Base-by-base conservation (phyloP, 1,139 yeast genomes). In the Magnusiomyces clavatus region DNA sequence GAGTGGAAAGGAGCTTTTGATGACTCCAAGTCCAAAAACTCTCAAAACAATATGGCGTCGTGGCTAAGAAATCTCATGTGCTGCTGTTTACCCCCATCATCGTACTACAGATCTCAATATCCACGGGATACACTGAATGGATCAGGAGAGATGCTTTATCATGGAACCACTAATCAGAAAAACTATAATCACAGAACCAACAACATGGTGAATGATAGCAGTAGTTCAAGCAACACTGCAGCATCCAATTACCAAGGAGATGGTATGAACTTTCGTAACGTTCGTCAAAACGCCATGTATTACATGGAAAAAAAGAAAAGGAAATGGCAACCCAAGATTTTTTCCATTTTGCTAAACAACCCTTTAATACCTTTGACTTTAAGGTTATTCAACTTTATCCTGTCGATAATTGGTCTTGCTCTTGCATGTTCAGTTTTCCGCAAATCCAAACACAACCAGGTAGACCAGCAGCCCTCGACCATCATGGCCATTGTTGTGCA, bases 401-500 rank as follows among this genome's bases (percentile, higher is more conserved):
- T 65, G 3, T 64, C 68, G 1, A 57, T 61, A 6, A 56, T 57
- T 24, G 68, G 68, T 0, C 54, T 65, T 47, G 66, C 63, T 1
- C 53, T 65, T 14, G 66, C 68, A 1, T 46, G 48, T 17, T 46
- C 48, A 8, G 17, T 46, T 31, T 57, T 59, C 50, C 56, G 59
- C 43, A 56, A 63, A 50, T 58, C 63, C 2, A 60, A 58, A 20
- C 69, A 71, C 55, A 73, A 77, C 12, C 64, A 68, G n/a, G 67
- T 87, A 13, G 73, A 77, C 2, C 96, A 88, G 64, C 92, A 87
- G 65, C 85, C 97, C 19, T 83, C 95, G 60, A 87, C 97, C 0
- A 81, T 89, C 50, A 88, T 92, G 96, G 95, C 97, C 1, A 77
- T 90, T 2, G 81, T 81, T 48, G 96, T 90, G 8, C 92, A 89